Evolutionary conservation across 805 yeast species (phyloP).

Genomic region (Tetrapisispora namnaoensis): DNA sequence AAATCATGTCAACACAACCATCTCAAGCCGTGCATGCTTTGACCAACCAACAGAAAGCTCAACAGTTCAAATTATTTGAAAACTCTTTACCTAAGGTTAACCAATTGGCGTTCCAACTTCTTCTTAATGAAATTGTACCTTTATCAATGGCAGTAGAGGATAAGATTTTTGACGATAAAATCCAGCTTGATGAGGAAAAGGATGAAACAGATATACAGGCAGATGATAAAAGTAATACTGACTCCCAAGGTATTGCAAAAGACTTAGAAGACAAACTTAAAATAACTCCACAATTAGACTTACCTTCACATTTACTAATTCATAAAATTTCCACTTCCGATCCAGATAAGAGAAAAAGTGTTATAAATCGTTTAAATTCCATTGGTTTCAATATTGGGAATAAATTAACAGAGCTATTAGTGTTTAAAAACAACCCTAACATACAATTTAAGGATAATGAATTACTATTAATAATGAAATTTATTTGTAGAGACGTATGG

Average conservation of each 20-base stretch:
- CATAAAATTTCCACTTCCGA: slow-evolving; percentile 18
- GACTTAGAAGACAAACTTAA: slow-evolving; percentile 8
- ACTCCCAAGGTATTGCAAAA: slow-evolving; percentile 13
- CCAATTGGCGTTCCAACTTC: slow-evolving; percentile 46
- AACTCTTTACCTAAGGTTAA: slow-evolving; percentile 38
- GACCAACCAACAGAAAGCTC: slow-evolving; percentile 13
- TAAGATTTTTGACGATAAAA: slow-evolving; percentile 22
- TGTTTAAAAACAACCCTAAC: slow-evolving; percentile 39
- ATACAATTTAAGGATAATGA: slow-evolving; percentile 44
- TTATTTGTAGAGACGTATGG: slow-evolving; percentile 91
- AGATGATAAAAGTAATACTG: slow-evolving; percentile 1
- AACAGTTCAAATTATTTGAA: slow-evolving; percentile 24
- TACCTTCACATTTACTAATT: slow-evolving; percentile 24
- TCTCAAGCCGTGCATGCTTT: neutral
- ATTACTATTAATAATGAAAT: slow-evolving; percentile 77
- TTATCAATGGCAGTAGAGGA: slow-evolving; percentile 54
- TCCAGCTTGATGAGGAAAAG: slow-evolving; percentile 14
- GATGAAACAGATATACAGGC: slow-evolving; percentile 5
- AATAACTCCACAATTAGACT: slow-evolving; percentile 13
- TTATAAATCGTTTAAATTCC: slow-evolving; percentile 49
- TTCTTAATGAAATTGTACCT: slow-evolving; percentile 72
- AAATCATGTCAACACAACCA: neutral
- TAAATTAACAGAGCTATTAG: slow-evolving; percentile 41
- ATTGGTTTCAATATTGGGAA: slow-evolving; percentile 66
- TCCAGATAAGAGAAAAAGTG: slow-evolving; percentile 28